phyloP scores from a whole-genome alignment of 106 monocot genomes.

The Phalaenopsis equestris region DNA sequence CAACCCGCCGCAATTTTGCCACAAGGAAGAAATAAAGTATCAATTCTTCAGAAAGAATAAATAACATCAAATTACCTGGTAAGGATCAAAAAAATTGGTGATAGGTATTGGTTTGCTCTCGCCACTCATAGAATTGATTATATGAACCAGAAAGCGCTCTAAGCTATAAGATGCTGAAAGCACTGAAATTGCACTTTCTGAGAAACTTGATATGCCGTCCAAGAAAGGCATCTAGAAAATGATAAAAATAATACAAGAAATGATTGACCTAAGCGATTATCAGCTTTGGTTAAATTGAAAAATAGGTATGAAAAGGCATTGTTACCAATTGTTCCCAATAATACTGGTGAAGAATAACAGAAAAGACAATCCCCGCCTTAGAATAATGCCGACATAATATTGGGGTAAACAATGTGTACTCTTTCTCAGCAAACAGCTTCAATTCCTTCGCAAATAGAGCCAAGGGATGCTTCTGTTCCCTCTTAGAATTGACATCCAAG shows the following conservation, averaged over 20 bases:
- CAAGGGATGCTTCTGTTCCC: slow-evolving; percentile 36
- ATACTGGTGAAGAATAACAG: slow-evolving; percentile 41
- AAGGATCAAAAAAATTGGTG: slow-evolving; percentile 29
- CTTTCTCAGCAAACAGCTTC: slow-evolving; percentile 43
- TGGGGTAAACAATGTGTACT: slow-evolving; percentile 39
- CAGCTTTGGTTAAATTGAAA: not conserved
- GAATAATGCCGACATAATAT: slow-evolving; percentile 34
- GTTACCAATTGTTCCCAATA: slow-evolving; percentile 55
- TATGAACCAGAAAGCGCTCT: slow-evolving; percentile 38
- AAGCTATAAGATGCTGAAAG: slow-evolving; percentile 50
- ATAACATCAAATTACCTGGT: slow-evolving; percentile 30
- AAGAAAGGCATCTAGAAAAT: slow-evolving; percentile 51
- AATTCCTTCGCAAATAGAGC: slow-evolving; percentile 47
- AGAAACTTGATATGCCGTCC: slow-evolving; percentile 30
- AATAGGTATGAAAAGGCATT: not conserved
- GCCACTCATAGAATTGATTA: slow-evolving; percentile 22
- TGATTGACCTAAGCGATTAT: not conserved
- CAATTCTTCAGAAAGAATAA: not conserved
- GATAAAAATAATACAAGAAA: not conserved
- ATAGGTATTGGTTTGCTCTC: slow-evolving; percentile 11
- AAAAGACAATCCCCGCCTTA: slow-evolving; percentile 40
- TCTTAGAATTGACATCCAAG: slow-evolving; percentile 18
- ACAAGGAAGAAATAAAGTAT: not conserved
- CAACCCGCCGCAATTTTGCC: not conserved
- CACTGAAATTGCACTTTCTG: slow-evolving; percentile 31